Conservation (phyloP, 768 basidiomycete species). For the Saitozyma podzolica region DNA sequence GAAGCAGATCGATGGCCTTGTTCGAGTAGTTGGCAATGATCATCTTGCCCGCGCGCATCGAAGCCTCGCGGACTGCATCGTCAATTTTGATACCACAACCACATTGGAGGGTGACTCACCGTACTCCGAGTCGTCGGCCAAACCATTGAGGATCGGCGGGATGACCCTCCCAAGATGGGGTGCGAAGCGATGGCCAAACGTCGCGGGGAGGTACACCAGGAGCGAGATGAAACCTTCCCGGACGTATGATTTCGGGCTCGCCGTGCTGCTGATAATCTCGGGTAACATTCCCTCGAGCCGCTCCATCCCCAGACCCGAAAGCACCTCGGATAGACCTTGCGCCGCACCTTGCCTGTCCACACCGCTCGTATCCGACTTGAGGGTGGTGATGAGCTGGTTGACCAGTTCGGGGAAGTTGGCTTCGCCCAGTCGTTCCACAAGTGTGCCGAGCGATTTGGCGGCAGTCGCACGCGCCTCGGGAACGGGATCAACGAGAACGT, state of each 20-base stretch:
- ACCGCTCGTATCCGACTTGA: constrained; percentile 89
- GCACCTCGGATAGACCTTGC: constrained; percentile 91
- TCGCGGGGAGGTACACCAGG: constrained; percentile 89
- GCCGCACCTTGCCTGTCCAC: constrained; percentile 98
- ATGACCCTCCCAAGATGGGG: constrained; percentile 95
- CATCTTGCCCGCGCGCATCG: constrained; percentile 98
- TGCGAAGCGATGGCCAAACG: constrained; percentile 93
- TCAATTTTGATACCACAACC: not conserved
- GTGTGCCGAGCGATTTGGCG: constrained; percentile 89
- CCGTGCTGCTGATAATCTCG: constrained; percentile 86
- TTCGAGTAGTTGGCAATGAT: constrained; percentile 90
- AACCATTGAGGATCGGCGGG: constrained; percentile 81
- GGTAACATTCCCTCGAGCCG: constrained; percentile 87
- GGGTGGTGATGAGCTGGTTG: constrained; percentile 76
- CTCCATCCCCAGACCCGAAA: constrained; percentile 96
- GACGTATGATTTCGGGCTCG: constrained; percentile 83
- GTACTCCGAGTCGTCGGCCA: constrained; percentile 90
- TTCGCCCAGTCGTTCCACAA: constrained; percentile 96
- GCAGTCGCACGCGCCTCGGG: constrained; percentile 97
- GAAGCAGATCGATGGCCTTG: constrained; percentile 85
- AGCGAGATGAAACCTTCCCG: constrained; percentile 98
- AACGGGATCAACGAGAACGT: constrained; percentile 92
- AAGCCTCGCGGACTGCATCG: constrained; percentile 76
- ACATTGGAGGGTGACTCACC: constrained; percentile 22
- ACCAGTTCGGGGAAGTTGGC: constrained; percentile 93